These are phyloP conservation scores for Lichenothelia convexa DNA, from an alignment of 495 filamentous ascomycete genomes.

Conservation along the genomic window DNA sequence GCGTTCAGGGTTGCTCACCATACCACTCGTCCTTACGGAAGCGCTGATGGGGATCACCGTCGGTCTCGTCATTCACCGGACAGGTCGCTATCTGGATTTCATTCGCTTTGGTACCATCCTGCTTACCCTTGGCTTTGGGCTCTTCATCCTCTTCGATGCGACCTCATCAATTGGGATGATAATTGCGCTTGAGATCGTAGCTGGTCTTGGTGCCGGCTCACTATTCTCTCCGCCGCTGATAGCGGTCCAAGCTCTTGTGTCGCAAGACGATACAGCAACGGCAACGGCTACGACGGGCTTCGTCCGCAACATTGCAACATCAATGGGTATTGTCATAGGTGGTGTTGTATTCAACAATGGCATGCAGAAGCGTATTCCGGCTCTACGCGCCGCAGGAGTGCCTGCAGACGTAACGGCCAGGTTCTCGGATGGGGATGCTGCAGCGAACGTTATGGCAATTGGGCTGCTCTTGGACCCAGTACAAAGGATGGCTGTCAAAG, in stretches of 20 bases:
- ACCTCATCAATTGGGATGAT: slow-evolving; percentile 26
- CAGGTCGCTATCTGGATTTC: slow-evolving; percentile 39
- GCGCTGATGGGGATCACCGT: slow-evolving; percentile 29
- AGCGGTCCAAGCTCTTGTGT: slow-evolving; percentile 17
- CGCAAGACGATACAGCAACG: slow-evolving; percentile 16
- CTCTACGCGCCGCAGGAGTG: slow-evolving; percentile 30
- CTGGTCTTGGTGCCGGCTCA: slow-evolving; percentile 15
- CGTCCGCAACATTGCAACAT: slow-evolving; percentile 15
- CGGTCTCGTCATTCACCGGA: slow-evolving; percentile 39
- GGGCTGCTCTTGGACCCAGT: slow-evolving; percentile 24
- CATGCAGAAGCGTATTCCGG: slow-evolving; percentile 27
- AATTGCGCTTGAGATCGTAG: slow-evolving; percentile 19
- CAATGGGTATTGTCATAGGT: slow-evolving; percentile 19
- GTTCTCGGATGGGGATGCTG: slow-evolving; percentile 31
- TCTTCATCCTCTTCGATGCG: slow-evolving; percentile 29
- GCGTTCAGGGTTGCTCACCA: slow-evolving; percentile 31
- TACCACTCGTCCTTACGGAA: slow-evolving; percentile 33
- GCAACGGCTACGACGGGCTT: slow-evolving; percentile 19
- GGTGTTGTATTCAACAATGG: slow-evolving; percentile 32
- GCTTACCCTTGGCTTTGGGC: slow-evolving; percentile 32
- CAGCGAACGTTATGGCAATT: slow-evolving; percentile 32
- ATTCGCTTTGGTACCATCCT: slow-evolving; percentile 31
- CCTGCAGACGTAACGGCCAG: slow-evolving; percentile 18
- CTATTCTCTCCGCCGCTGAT: slow-evolving; percentile 21
- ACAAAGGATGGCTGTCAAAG: slow-evolving; percentile 29